Evolutionary conservation across 2,329 filamentous ascomycete genomes (phyloP).

Genomic region (Amauroascus verrucosus): DNA sequence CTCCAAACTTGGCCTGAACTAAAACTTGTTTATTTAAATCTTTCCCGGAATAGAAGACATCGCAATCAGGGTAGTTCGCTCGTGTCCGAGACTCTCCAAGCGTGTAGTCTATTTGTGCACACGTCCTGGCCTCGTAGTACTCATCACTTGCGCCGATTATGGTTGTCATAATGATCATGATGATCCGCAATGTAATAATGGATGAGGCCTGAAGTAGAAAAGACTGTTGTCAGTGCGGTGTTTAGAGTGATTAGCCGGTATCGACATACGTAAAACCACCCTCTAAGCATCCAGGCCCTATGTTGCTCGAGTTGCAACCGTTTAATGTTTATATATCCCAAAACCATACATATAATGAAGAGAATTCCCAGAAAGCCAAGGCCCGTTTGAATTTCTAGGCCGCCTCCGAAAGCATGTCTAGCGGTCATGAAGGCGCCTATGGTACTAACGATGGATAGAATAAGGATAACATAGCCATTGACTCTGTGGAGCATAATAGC

Average conservation of each 20-base stretch:
- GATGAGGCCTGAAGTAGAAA: constrained; percentile 3
- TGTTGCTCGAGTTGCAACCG: constrained; percentile 53
- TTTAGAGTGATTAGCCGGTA: constrained; percentile 31
- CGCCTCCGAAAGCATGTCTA: constrained; percentile 46
- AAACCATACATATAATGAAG: constrained; percentile 21
- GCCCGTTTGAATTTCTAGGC: constrained; percentile 40
- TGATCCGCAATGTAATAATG: constrained; percentile 23
- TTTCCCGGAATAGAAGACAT: constrained; percentile 16
- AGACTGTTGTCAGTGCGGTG: constrained; percentile 28
- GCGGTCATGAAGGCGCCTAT: constrained; percentile 46
- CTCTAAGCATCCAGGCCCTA: constrained; percentile 53
- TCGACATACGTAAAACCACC: constrained; percentile 36
- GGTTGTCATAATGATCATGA: constrained; percentile 33
- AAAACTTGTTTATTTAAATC: constrained; percentile 19
- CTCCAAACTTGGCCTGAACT: constrained; percentile 10
- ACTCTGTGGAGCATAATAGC: constrained; percentile 48
- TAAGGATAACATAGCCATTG: constrained; percentile 47
- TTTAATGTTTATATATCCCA: constrained; percentile 50
- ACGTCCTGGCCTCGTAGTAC: constrained; percentile 34
- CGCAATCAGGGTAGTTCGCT: constrained; percentile 23
- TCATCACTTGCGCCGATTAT: constrained; percentile 29
- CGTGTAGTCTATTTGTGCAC: constrained; percentile 41
- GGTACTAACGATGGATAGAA: constrained; percentile 40
- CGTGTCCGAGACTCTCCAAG: constrained; percentile 28
- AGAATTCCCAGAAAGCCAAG: constrained; percentile 19